Base-by-base conservation (phyloP, 2,329 filamentous ascomycete genomes). In the Ophiostoma sp. region DNA sequence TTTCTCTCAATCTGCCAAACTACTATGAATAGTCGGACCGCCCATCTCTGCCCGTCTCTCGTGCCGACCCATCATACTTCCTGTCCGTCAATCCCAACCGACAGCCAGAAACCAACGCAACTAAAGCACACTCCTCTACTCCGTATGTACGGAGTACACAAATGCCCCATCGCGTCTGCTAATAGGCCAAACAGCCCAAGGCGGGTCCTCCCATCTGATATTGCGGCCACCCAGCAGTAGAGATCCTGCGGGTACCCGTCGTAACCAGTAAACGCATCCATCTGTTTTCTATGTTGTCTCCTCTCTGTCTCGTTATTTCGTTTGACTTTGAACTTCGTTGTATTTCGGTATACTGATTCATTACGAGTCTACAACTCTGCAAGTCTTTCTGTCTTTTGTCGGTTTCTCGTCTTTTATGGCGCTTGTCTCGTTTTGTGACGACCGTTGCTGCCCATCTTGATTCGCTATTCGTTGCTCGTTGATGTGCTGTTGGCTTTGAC, bases 241-340 rank as follows among this genome's bases (percentile, higher is more conserved):
- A 65, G 68, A 69, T 69, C 66, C 68, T 69, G 68, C 68, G 62
- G 65, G 65, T 66, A 65, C 49, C 68, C 68, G 68, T 69, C 47
- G 60, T 66, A 60, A 27, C 60, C 60, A 67, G 47, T 68, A 64
- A 12, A 42, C 14, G 38, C 41, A 68, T 3, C 40, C 40, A 47
- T 11, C 14, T 45, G n/a, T 18, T 40, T 36, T 27, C 7, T 45
- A 16, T 47, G 49, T 16, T 44, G 47, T 38, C 11, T 18, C 9
- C 4, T 55, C n/a, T 11, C 4, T 55, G 14, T 44, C 0, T 49
- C 5, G 45, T 2, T 38, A 16, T 40, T 60, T 5, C 38, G 11
- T 38, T 12, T 60, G 11, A 3, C 3, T 44, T 44, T 44, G 27
- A 1, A 27, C 27, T 55, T 9, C 11, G 5, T 27, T 55, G n/a